Conservation (phyloP, 805 yeast genomes). For the Hanseniaspora guilliermondii region DNA sequence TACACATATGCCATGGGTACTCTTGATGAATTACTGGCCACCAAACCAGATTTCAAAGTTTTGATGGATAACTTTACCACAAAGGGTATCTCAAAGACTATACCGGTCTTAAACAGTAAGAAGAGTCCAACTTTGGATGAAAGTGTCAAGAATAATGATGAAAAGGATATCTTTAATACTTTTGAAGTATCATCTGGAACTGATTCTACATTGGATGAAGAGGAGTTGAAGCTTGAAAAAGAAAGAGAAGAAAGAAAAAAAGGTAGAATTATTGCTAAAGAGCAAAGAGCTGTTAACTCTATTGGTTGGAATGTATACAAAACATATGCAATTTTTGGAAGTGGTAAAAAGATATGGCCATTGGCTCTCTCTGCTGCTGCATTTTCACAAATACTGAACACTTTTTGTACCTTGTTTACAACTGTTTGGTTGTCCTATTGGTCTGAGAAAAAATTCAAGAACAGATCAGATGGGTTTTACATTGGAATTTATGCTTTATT, state of each 20-base stretch:
- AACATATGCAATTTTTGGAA: conserved; percentile 23
- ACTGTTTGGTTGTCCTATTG: conserved; percentile 79
- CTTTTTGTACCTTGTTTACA: conserved; percentile 45
- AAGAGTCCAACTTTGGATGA: not conserved
- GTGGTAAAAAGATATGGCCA: conserved; percentile 33
- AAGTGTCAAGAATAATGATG: not conserved
- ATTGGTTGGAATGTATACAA: conserved; percentile 28
- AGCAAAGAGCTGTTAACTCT: conserved; percentile 31
- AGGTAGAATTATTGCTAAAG: conserved; percentile 20
- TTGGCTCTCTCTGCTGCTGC: conserved; percentile 24
- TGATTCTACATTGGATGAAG: not conserved
- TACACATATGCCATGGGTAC: conserved; percentile 52
- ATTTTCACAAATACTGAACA: conserved; percentile 25
- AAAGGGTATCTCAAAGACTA: conserved; percentile 16
- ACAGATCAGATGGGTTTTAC: conserved; percentile 42
- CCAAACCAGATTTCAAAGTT: conserved; percentile 34
- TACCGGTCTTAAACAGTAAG: not conserved
- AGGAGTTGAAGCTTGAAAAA: conserved; percentile 3
- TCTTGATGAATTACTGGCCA: conserved; percentile 33
- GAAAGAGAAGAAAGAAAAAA: conserved; percentile 7
- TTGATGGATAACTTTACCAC: conserved; percentile 32
- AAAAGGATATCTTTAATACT: not conserved
- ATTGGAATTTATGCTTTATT: conserved; percentile 63
- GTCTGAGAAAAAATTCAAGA: conserved; percentile 45
- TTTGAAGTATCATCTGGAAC: conserved; percentile 1